A percentile compares a stretch with the other conserved stretches of the same genome.
Evolutionary conservation across 192 early-diverging fungal genomes (phyloP).

Genomic region (Lobulomyces angularis): DNA sequence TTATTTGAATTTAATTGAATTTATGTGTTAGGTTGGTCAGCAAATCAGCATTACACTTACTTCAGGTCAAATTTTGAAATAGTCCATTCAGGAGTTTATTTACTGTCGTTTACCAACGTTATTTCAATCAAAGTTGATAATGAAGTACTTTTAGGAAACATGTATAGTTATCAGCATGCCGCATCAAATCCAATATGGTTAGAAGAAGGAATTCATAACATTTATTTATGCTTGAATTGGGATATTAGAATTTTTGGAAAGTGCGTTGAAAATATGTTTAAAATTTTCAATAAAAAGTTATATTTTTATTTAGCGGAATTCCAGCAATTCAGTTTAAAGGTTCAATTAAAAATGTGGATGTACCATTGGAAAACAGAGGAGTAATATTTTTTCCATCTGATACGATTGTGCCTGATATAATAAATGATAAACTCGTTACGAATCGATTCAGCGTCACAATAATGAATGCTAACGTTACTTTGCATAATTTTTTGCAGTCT

Average conservation of each 20-base stretch:
- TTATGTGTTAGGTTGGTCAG: slow-evolving; percentile 25
- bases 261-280: not conserved
- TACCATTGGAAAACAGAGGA: not conserved
- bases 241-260: slow-evolving; percentile 62
- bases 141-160: slow-evolving; percentile 43
- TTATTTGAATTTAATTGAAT: not conserved
- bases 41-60: slow-evolving; percentile 30
- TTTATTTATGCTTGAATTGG: slow-evolving; percentile 46
- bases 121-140: slow-evolving; percentile 55
- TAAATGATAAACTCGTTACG: slow-evolving; percentile 24
- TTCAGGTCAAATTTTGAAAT: slow-evolving; percentile 28
- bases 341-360: slow-evolving; percentile 5
- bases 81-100: slow-evolving; percentile 21
- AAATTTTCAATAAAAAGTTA: not conserved
- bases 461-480: slow-evolving; percentile 25
- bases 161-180: slow-evolving; percentile 42
- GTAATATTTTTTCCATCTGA: slow-evolving; percentile 24
- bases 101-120: slow-evolving; percentile 31
- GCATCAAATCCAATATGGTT: slow-evolving; percentile 25
- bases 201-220: slow-evolving; percentile 29
- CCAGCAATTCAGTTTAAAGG: slow-evolving; percentile 17
- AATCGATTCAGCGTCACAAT: slow-evolving; percentile 26
- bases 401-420: slow-evolving; percentile 24
- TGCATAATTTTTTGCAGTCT: not conserved
- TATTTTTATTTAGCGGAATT: slow-evolving; percentile 7